Base-by-base conservation (phyloP, 805 yeast genomes). In the Scheffersomyces lignosus region DNA sequence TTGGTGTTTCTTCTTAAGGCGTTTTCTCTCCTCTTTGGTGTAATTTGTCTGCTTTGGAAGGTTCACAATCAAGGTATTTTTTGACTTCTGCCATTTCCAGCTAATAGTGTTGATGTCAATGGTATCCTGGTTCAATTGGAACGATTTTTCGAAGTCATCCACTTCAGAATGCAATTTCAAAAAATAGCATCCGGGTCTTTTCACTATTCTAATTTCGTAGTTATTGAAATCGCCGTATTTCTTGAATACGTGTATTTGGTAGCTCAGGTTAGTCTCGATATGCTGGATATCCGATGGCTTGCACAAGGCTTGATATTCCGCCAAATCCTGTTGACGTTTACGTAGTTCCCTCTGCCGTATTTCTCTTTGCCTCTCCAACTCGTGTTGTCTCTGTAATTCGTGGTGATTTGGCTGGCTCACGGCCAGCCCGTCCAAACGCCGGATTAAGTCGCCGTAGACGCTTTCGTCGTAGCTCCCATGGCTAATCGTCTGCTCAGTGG, bases 211-310 rank as follows among this genome's bases (percentile, higher is more conserved):
- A 28, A 54, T 43, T 27, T 50, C 50, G 45, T 51, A 54, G 13
- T 48, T 41, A 18, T 39, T 32, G 35, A 52, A 52, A 31, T 40
- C 33, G n/a, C 56, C 58, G 20, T 18, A 28, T 15, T 36, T 33
- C 41, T 52, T 54, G 39, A 38, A 44, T 15, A 54, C 37, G 23
- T 51, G 54, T 7, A 54, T 48, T 30, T 49, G 54, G 33, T 37
- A 44, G 3, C 33, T 32, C 24, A 36, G 43, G 10, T 49, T 47
- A 9, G 48, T 31, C 18, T 54, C 59, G 5, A 44, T 42, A 20
- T 43, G 48, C 25, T 45, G 45, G 30, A 48, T 38, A 8, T 44
- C 31, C 18, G 37, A 34, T 6, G 15, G 29, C 13, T n/a, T 14
- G 29, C 29, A 6, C 29, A 26, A 12, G 7, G 7, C 13, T 7